Conservation (phyloP, 2,329 filamentous ascomycete species). For the Cladosporium oxysporum region DNA sequence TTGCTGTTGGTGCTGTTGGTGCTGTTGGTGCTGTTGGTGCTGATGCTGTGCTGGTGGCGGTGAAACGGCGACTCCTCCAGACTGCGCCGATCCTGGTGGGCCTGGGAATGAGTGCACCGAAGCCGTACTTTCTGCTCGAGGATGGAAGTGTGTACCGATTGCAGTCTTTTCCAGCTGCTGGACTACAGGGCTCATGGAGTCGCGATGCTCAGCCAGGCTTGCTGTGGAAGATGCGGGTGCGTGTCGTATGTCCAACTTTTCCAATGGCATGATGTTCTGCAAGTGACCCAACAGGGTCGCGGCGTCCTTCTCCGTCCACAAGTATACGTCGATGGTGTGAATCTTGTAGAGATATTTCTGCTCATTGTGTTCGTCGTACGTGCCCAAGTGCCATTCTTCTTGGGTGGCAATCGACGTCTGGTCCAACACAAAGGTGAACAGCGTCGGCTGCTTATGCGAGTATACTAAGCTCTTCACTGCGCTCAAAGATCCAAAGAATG, state of each 20-base stretch:
- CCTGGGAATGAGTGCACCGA: constrained; percentile 39
- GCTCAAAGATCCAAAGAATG: constrained; percentile 72
- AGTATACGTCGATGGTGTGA: constrained; percentile 75
- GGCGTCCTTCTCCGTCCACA: constrained; percentile 75
- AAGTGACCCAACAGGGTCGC: constrained; percentile 69
- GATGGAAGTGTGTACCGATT: constrained; percentile 60
- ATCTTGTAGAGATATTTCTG: constrained; percentile 78
- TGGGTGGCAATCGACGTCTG: constrained; percentile 46
- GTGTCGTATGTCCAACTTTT: constrained; percentile 64
- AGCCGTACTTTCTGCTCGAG: constrained; percentile 39
- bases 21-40: constrained; percentile 28
- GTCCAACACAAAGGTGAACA: constrained; percentile 68
- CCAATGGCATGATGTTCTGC: constrained; percentile 62
- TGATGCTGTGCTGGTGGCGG: constrained; percentile 36
- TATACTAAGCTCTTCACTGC: constrained; percentile 62
- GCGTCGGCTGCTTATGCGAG: constrained; percentile 71
- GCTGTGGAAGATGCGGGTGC: constrained; percentile 58
- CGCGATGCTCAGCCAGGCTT: constrained; percentile 46
- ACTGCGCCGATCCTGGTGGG: constrained; percentile 33
- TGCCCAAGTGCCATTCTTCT: constrained; percentile 72
- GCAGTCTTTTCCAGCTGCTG: constrained; percentile 72
- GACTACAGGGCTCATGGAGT: constrained; percentile 67
- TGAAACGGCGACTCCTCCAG: constrained; percentile 25
- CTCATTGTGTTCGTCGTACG: constrained; percentile 70
- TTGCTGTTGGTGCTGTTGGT: too few species aligned